Percentiles rank a stretch among this genome's conserved stretches.
These are phyloP conservation scores for Bipolaris oryzae DNA, from an alignment of 2,329 filamentous ascomycete species.

Conservation along the genomic window DNA sequence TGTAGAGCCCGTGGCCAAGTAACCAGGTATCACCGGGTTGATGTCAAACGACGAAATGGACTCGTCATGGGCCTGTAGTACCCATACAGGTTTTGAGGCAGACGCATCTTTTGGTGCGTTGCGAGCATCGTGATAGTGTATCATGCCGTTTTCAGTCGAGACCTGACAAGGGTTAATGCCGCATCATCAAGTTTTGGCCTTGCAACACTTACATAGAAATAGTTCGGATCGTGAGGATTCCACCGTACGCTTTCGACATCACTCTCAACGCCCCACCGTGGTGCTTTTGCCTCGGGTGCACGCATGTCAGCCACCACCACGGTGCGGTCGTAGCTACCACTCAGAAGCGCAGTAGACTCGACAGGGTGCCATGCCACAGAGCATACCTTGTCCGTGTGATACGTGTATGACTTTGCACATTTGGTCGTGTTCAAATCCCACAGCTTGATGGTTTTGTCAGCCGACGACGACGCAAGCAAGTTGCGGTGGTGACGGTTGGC, in stretches of 20 bases:
- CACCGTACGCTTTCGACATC: slow-evolving; percentile 92
- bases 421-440: slow-evolving; percentile 94
- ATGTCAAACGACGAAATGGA: slow-evolving; percentile 91
- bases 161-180: slow-evolving; percentile 42
- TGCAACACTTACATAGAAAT: slow-evolving; percentile 73
- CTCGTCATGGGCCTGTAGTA: slow-evolving; percentile 92
- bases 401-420: slow-evolving; percentile 92
- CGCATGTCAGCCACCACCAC: slow-evolving; percentile 96
- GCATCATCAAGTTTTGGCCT: not conserved
- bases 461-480: slow-evolving; percentile 90
- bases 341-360: slow-evolving; percentile 86
- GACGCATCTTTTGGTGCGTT: slow-evolving; percentile 74
- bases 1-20: slow-evolving; percentile 89
- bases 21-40: slow-evolving; percentile 87
- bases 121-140: slow-evolving; percentile 90
- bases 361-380: slow-evolving; percentile 90
- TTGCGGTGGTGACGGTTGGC: slow-evolving; percentile 94
- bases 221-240: slow-evolving; percentile 92
- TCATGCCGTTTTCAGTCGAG: slow-evolving; percentile 86
- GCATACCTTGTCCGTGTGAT: slow-evolving; percentile 98
- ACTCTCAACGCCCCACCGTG: slow-evolving; percentile 91
- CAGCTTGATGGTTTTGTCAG: slow-evolving; percentile 95
- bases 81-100: slow-evolving; percentile 86
- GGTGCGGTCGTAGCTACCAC: slow-evolving; percentile 93
- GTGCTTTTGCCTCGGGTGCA: slow-evolving; percentile 79